Evolutionary conservation across 1,284 basidiomycete species (phyloP), one percentile per base, ranked within the genome.

Genomic region (Pseudozyma thailandica): DNA sequence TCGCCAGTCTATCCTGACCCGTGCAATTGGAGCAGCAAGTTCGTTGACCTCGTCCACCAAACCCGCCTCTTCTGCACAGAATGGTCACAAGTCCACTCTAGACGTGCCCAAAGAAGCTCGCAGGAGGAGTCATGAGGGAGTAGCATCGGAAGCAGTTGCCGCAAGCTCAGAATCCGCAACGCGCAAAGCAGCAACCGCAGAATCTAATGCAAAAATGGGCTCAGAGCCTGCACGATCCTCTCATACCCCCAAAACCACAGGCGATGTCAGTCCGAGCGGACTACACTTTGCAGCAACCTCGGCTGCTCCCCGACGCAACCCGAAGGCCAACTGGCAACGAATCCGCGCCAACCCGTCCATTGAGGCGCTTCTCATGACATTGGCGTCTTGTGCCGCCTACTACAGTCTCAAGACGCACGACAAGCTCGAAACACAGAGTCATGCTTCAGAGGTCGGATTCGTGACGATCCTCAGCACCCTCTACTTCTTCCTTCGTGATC

Each of bases 401-500:
- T 57, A 65, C 28, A 45, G 53, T 28, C 57, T 77, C 48, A 54
- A 60, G 23, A 54, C 55, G 16, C 60, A 69, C 35, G 39, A 45
- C 12, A 61, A 52, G 44, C 54, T 31, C 20, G 60, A 64, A 33
- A 69, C 71, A 12, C 64, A 60, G 31, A 56, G 56, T 25, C 64
- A 63, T 37, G 60, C 51, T 33, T 46, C 69, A 62, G 77, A 77
- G 33, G 49, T 77, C 25, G 74, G 72, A 26, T 49, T 65, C 25
- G 48, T 72, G 16, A 56, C 72, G 33, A 57, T 63, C 27, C 31
- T 54, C 45, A 72, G 65, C 49, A 43, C 62, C 20, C 64, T 71
- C 26, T 76, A 74, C 66, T 66, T 71, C 43, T 56, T 76, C 35
- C 45, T 74, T 5, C 68, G 72, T 15, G 37, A 51, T 30, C 63